phyloP scores from a whole-genome alignment of 371 early-diverging fungal species.

The Blastocladiella emersonii region DNA sequence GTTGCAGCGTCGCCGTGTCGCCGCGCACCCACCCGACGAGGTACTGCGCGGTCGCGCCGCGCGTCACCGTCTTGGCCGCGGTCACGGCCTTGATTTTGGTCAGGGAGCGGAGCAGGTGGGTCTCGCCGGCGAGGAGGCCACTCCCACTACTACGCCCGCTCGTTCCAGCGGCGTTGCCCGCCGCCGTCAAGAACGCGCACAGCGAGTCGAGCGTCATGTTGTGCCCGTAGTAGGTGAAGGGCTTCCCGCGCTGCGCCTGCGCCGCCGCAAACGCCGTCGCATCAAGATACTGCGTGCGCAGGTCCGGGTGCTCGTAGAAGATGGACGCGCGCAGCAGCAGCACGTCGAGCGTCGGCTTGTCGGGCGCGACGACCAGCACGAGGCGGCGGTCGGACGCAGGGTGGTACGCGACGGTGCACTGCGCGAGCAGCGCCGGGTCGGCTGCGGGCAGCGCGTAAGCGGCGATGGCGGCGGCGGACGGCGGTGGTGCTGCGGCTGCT shows the following conservation, averaged over 20 bases:
- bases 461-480: too few species aligned
- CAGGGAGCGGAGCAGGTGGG: not conserved
- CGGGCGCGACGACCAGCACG: not conserved
- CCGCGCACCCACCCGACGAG: not conserved
- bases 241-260: not conserved
- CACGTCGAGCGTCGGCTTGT: not conserved
- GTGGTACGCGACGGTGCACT: not conserved
- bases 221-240: not conserved
- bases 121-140: not conserved
- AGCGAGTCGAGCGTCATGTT: not conserved
- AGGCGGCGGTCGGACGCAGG: not conserved
- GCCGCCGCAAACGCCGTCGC: not conserved
- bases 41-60: not conserved
- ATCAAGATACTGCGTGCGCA: not conserved
- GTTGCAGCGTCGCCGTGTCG: not conserved
- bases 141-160: too few species aligned
- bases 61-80: not conserved
- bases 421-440: not conserved
- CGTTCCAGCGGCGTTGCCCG: not conserved
- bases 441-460: not conserved
- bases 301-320: not conserved
- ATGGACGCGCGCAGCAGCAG: not conserved
- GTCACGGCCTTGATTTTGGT: not conserved
- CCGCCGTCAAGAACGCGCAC: not conserved
- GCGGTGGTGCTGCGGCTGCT: too few species aligned